Percentiles rank a stretch among this genome's conserved stretches.
These are phyloP conservation scores for Chaetomium tenue DNA, from an alignment of 495 filamentous ascomycete genomes.

Conservation along the genomic window DNA sequence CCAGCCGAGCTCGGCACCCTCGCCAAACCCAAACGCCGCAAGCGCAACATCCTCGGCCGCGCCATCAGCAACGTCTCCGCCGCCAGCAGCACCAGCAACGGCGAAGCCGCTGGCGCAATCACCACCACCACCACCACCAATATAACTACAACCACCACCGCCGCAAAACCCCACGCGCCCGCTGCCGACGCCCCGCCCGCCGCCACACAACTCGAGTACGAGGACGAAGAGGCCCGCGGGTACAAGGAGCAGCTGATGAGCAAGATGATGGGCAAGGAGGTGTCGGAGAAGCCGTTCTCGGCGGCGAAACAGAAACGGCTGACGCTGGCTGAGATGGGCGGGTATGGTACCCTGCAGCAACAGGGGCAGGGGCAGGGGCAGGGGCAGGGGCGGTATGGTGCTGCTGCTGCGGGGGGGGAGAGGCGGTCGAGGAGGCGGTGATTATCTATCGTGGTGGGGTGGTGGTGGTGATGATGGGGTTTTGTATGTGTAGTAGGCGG, in stretches of 20 bases:
- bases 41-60: slow-evolving; percentile 50
- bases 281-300: not conserved
- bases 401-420: slow-evolving; percentile 1
- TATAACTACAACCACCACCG: not conserved
- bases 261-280: slow-evolving; percentile 23
- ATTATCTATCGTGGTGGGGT: not conserved
- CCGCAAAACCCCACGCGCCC: slow-evolving; percentile 32
- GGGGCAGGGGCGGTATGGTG: not conserved
- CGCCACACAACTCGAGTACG: slow-evolving; percentile 48
- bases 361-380: not conserved
- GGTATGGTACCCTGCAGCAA: slow-evolving; percentile 11
- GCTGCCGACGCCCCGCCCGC: slow-evolving; percentile 32
- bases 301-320: slow-evolving; percentile 24
- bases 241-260: slow-evolving; percentile 25
- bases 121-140: not conserved
- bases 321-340: slow-evolving; percentile 34
- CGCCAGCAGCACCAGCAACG: slow-evolving; percentile 30
- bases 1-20: not conserved
- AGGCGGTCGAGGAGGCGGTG: slow-evolving; percentile 20
- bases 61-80: slow-evolving; percentile 52
- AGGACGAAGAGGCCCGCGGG: slow-evolving; percentile 42
- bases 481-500: no score
- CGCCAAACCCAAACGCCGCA: slow-evolving; percentile 25
- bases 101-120: slow-evolving; percentile 10
- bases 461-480: not conserved